Evolutionary conservation across 106 monocot species (phyloP).

Genomic region (Agapanthus africanus): DNA sequence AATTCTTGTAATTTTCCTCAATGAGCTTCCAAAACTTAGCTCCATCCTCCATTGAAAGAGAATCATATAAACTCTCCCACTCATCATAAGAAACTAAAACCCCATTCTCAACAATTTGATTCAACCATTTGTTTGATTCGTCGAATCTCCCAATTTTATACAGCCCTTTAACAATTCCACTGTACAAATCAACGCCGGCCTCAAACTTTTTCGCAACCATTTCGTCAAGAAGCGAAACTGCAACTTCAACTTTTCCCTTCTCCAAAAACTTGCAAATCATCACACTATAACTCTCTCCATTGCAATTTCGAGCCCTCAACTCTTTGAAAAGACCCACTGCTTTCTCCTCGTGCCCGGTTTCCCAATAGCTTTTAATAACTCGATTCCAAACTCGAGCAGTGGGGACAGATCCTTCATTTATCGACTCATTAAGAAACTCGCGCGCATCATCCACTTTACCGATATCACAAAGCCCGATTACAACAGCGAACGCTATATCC

Average conservation of each 20-base stretch:
- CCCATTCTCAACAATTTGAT: conserved; percentile 22
- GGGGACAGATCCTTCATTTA: conserved; percentile 14
- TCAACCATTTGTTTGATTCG: conserved; percentile 13
- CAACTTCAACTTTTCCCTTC: conserved; percentile 8
- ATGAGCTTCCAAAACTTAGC: not conserved
- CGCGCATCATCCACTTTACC: conserved; percentile 15
- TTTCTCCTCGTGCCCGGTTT: conserved; percentile 13
- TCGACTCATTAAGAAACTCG: conserved; percentile 15
- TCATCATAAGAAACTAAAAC: conserved; percentile 28
- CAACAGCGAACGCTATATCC: conserved; percentile 12
- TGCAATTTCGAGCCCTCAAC: not conserved
- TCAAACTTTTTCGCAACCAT: conserved; percentile 13
- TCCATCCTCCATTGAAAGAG: not conserved
- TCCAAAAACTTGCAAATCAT: conserved; percentile 18
- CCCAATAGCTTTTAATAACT: conserved; percentile 17
- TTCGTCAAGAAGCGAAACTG: conserved; percentile 11
- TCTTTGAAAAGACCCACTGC: conserved; percentile 19
- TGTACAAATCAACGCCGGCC: conserved; percentile 13
- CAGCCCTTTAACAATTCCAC: conserved; percentile 18
- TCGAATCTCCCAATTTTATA: conserved; percentile 6
- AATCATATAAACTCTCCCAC: conserved; percentile 16
- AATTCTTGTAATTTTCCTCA: not conserved
- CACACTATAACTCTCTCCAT: conserved; percentile 10
- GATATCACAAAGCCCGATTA: conserved; percentile 14
- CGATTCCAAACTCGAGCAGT: conserved; percentile 22